Percentiles rank a stretch among this genome's conserved stretches.
phyloP scores from a whole-genome alignment of 2,329 filamentous ascomycete genomes.

The Fusarium secorum region DNA sequence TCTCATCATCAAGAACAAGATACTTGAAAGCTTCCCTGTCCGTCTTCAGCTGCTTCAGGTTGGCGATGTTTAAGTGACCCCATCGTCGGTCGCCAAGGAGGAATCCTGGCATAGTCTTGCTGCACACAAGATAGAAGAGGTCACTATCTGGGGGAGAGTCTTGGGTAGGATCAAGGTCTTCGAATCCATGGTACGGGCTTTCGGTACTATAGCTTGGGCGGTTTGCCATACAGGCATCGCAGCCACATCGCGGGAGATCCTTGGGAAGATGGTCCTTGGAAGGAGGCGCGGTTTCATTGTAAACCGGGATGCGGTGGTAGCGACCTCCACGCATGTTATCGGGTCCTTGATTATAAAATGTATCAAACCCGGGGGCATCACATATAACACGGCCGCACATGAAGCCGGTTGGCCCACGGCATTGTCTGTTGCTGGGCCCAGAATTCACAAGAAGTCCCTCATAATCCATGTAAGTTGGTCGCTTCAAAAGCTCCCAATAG shows the following conservation, averaged over 20 bases:
- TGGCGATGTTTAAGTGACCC: conserved; percentile 53
- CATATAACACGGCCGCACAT: conserved; percentile 54
- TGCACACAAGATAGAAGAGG: conserved; percentile 54
- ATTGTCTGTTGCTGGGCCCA: conserved; percentile 35
- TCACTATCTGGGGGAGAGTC: conserved; percentile 51
- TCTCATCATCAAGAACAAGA: conserved; percentile 57
- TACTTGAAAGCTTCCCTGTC: conserved; percentile 60
- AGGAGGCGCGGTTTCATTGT: conserved; percentile 20
- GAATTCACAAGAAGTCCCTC: conserved; percentile 51
- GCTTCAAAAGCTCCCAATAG: conserved; percentile 58
- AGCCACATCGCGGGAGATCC: conserved; percentile 53
- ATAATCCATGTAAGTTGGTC: conserved; percentile 57
- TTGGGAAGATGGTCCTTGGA: conserved; percentile 51
- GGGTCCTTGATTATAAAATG: conserved; percentile 44
- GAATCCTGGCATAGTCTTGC: conserved; percentile 57
- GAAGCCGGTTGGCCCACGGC: conserved; percentile 47
- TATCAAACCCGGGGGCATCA: conserved; percentile 53
- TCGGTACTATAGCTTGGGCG: conserved; percentile 30
- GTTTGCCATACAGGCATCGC: conserved; percentile 46
- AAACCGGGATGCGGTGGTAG: conserved; percentile 19
- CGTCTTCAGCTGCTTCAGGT: conserved; percentile 51
- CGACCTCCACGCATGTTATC: conserved; percentile 28
- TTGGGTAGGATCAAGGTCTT: conserved; percentile 49
- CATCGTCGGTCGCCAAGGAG: conserved; percentile 55
- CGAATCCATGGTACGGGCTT: conserved; percentile 51